Conservation (phyloP, 1,139 yeast genomes). For the Yamadazyma songkhlaensis region DNA sequence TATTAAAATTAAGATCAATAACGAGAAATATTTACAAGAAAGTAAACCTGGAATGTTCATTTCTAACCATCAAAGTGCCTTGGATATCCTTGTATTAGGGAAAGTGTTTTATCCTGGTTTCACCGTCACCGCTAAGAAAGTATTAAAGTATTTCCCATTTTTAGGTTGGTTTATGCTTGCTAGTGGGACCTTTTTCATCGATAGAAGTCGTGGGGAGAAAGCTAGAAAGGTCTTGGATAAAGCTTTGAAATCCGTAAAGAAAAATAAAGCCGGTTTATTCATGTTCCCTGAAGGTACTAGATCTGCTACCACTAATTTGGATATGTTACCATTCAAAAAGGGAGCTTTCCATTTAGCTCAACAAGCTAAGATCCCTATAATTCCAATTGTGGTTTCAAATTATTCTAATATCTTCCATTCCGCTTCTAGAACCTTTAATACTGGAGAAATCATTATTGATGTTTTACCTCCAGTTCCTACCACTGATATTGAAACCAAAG, state of each 20-base stretch:
- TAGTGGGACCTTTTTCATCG: constrained; percentile 88
- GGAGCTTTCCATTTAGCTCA: constrained; percentile 98
- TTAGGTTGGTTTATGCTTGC: constrained; percentile 94
- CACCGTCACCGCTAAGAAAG: constrained; percentile 89
- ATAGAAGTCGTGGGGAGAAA: constrained; percentile 73
- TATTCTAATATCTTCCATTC: constrained; percentile 72
- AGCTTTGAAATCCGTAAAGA: constrained; percentile 62
- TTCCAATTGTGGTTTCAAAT: constrained; percentile 85
- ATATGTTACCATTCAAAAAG: constrained; percentile 83
- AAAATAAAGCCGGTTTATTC: constrained; percentile 66
- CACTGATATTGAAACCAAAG: constrained; percentile 50
- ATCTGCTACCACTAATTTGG: constrained; percentile 66
- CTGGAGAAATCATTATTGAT: constrained; percentile 61
- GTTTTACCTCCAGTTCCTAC: constrained; percentile 70
- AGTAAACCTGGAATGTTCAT: constrained; percentile 76
- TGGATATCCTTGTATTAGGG: constrained; percentile 81
- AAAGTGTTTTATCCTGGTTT: constrained; percentile 82
- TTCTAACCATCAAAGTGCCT: constrained; percentile 88
- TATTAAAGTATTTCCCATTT: constrained; percentile 82
- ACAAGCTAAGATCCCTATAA: constrained; percentile 84
- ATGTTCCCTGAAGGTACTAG: constrained; percentile 97
- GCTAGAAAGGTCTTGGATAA: constrained; percentile 71
- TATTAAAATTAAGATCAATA: constrained; percentile 63
- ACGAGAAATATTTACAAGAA: constrained; percentile 48
- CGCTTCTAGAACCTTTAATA: constrained; percentile 50